These are phyloP conservation scores for Eucalyptus marginata DNA, from an alignment of 345 rosid genomes.

Conservation along the genomic window DNA sequence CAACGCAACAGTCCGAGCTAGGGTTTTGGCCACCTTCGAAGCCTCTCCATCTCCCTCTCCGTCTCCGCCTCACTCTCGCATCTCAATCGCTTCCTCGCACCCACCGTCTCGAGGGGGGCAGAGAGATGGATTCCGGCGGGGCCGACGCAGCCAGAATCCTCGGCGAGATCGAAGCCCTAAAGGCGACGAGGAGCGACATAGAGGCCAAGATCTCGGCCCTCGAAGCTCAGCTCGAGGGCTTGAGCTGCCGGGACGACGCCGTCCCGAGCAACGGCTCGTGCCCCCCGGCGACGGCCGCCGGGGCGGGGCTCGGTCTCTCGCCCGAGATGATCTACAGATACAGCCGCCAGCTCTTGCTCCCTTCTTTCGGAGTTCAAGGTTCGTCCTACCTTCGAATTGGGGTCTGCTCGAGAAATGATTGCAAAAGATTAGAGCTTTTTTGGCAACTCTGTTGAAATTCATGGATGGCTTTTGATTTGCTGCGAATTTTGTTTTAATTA, in stretches of 20 bases:
- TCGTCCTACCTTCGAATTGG: background rate
- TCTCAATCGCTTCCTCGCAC: background rate
- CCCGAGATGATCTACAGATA: conserved; percentile 74
- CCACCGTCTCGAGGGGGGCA: background rate
- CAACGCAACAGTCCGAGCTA: background rate
- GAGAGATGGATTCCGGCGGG: conserved; percentile 22
- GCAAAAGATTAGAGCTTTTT: background rate
- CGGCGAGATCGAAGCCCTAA: conserved; percentile 34
- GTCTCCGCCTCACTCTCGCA: background rate
- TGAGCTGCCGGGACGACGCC: conserved; percentile 2
- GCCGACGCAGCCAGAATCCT: conserved; percentile 8
- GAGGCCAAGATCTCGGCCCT: conserved; percentile 56
- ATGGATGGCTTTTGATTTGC: background rate
- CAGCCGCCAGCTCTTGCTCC: conserved; percentile 90
- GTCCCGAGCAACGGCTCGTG: conserved; percentile 16
- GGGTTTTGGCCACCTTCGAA: background rate
- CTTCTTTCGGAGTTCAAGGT: conserved; percentile 89
- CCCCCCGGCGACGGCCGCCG: conserved; percentile 7
- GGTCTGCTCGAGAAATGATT: background rate
- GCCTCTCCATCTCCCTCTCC: background rate
- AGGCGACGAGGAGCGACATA: conserved; percentile 33
- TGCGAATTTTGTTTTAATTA: background rate
- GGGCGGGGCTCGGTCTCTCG: conserved; percentile 21
- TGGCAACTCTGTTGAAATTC: background rate
- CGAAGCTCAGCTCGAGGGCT: conserved; percentile 50